Evolutionary conservation across 2,329 filamentous ascomycete genomes (phyloP).

Genomic region (Diaporthe humulicola): DNA sequence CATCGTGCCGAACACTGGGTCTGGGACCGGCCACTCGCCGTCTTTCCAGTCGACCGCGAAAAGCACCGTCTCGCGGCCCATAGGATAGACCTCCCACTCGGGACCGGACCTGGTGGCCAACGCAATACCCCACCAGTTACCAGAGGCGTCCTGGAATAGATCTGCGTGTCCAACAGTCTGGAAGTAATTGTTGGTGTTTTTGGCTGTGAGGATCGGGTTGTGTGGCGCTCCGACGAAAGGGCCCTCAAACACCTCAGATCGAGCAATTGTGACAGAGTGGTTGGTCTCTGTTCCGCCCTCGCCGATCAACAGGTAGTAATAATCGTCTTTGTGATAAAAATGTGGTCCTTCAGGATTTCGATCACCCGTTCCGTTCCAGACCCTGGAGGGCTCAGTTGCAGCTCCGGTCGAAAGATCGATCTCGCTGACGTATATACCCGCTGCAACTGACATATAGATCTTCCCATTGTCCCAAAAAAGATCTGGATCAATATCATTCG

Average conservation of each 20-base stretch:
- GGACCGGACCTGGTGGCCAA: constrained; percentile 61
- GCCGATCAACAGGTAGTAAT: constrained; percentile 60
- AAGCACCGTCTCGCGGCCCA: constrained; percentile 68
- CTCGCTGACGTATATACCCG: constrained; percentile 47
- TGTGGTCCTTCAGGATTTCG: constrained; percentile 59
- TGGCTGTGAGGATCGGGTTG: constrained; percentile 61
- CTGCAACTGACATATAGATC: constrained; percentile 52
- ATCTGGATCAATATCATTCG: constrained; percentile 55
- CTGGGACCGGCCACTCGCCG: constrained; percentile 61
- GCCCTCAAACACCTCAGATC: constrained; percentile 54
- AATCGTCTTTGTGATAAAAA: constrained; percentile 56
- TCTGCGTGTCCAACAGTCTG: constrained; percentile 60
- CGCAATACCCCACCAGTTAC: constrained; percentile 66
- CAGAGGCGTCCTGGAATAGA: constrained; percentile 57
- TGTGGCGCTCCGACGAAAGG: constrained; percentile 56
- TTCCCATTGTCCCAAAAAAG: constrained; percentile 56
- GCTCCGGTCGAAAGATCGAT: constrained; percentile 53
- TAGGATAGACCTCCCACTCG: constrained; percentile 58
- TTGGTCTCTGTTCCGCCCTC: constrained; percentile 59
- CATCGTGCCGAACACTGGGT: constrained; percentile 59
- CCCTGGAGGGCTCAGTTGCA: constrained; percentile 46
- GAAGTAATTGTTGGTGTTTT: constrained; percentile 54
- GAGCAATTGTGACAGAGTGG: constrained; percentile 59
- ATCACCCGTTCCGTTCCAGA: constrained; percentile 61
- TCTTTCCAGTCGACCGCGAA: constrained; percentile 62